Evolutionary conservation across 192 early-diverging fungal species (phyloP), one percentile per base, ranked within the genome.

Genomic region (Ambispora gerdemannii): DNA sequence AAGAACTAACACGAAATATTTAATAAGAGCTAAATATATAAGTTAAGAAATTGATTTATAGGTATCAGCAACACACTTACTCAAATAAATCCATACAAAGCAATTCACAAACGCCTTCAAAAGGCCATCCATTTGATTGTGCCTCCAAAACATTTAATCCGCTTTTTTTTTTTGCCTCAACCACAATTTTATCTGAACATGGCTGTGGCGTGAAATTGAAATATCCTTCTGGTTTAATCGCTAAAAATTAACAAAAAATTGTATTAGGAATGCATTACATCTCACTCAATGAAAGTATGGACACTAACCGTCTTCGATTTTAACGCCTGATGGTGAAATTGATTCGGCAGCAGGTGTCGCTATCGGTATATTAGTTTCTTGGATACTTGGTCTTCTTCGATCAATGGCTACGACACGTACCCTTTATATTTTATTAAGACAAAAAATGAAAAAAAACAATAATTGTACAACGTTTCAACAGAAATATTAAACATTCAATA

Each of bases 171-270:
- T 89, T 91, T 27, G 89, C 76, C 56, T 92, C 90, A 11, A 92
- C 87, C 0, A 90, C 86, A 24, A 92, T 83, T 30, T 88, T 83
- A 32, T 82, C 78, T 8, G 83, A 81, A 55, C 85, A 78, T 0
- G 85, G 83, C 59, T 87, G 85, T 7, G 81, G 81, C 25, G 85
- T 87, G 31, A 87, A 76, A 72, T 84, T 78, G 50, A 83, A 87
- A 30, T 77, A 72, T 64, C 82, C 63, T 61, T 75, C 78, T 67
- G 81, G 68, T 82, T 82, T 24, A 13, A 58, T 58, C 13, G 11
- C 22, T 58, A 22, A 58, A 58, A 13, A 24, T 10, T 43, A 10
- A 43, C 38, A 15, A 15, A 43, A 10, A 10, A 10, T 43, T 10
- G 38, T 24, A 17, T 13, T 17, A 32, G 33, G 38, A 27, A 20